phyloP scores from a whole-genome alignment of 2,329 filamentous ascomycete genomes.

The Ascochyta rabiei region DNA sequence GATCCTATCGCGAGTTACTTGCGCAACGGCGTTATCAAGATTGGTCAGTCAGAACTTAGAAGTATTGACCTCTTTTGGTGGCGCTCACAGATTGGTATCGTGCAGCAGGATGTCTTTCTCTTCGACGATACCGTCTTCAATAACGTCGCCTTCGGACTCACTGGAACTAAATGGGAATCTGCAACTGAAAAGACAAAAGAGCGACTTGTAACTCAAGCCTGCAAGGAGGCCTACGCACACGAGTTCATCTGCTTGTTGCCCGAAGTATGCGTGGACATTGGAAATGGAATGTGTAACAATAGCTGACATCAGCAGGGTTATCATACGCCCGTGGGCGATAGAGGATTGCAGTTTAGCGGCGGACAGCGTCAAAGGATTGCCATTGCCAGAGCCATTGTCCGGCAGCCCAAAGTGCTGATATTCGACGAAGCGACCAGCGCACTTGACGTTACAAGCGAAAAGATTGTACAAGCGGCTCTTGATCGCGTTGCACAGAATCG shows the following conservation, averaged over 20 bases:
- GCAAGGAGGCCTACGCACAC: constrained; percentile 86
- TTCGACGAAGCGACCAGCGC: constrained; percentile 94
- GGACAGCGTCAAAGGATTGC: constrained; percentile 96
- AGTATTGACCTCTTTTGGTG: constrained; percentile 86
- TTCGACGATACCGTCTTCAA: constrained; percentile 86
- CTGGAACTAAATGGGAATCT: constrained; percentile 64
- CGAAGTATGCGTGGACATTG: constrained; percentile 46
- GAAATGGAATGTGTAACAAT: no score
- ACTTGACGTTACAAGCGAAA: constrained; percentile 90
- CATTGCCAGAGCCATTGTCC: constrained; percentile 86
- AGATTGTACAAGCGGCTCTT: constrained; percentile 87
- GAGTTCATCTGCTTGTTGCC: constrained; percentile 77
- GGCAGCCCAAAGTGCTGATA: constrained; percentile 84
- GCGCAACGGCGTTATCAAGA: constrained; percentile 29
- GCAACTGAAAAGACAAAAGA: constrained; percentile 62
- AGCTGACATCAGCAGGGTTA: constrained; percentile 61
- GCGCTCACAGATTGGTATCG: constrained; percentile 85
- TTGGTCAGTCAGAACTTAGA: constrained; percentile 64
- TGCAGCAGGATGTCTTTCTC: constrained; percentile 88
- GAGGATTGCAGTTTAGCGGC: constrained; percentile 86
- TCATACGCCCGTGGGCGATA: constrained; percentile 87
- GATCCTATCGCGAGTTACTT: constrained; percentile 24
- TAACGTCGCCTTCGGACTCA: constrained; percentile 88
- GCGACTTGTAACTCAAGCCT: constrained; percentile 63
- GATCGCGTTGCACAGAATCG: constrained; percentile 81